Evolutionary conservation across 2,329 filamentous ascomycete species (phyloP).

Genomic region (Zymoseptoria pseudotritici): DNA sequence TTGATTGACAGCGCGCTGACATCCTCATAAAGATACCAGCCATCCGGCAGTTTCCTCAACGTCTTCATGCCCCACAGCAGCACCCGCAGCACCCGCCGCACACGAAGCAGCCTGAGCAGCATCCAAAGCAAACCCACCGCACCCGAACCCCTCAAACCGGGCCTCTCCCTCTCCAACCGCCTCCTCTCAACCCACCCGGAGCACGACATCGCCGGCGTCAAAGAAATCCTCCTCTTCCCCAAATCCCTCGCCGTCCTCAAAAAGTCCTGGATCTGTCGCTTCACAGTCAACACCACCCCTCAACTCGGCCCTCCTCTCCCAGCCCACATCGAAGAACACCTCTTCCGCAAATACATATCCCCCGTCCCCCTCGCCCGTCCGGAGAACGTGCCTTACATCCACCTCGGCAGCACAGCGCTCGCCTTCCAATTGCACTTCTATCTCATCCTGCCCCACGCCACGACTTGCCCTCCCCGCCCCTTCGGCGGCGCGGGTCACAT

Average conservation of each 20-base stretch:
- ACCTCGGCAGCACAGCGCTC: constrained; percentile 15
- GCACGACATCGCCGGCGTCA: constrained; percentile 13
- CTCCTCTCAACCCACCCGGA: constrained; percentile 12
- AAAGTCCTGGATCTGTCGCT: constrained; percentile 15
- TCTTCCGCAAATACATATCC: constrained; percentile 14
- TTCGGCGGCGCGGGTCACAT: constrained; percentile 6
- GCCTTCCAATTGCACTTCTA: constrained; percentile 18
- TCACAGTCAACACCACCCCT: constrained; percentile 16
- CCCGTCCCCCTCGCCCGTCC: constrained; percentile 6
- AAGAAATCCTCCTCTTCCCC: constrained; percentile 12
- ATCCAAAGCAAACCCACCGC: constrained; percentile 2
- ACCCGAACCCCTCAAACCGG: constrained; percentile 11
- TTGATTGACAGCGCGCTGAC: too few relatives aligned
- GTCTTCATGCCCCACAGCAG: constrained; percentile 6
- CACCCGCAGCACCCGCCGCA: constrained; percentile 3
- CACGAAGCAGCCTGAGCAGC: constrained; percentile 6
- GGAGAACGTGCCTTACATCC: constrained; percentile 14
- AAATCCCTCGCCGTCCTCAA: constrained; percentile 15
- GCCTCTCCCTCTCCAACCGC: constrained; percentile 11
- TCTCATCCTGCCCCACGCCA: constrained; percentile 13
- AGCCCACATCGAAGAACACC: constrained; percentile 8
- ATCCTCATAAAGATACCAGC: constrained; percentile 4
- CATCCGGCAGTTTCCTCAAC: constrained; percentile 10
- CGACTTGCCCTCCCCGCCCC: background rate
- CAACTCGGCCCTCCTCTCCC: constrained; percentile 15